Evolutionary conservation across 164 flowering plant species (phyloP).

Genomic region (Malania oleifera): DNA sequence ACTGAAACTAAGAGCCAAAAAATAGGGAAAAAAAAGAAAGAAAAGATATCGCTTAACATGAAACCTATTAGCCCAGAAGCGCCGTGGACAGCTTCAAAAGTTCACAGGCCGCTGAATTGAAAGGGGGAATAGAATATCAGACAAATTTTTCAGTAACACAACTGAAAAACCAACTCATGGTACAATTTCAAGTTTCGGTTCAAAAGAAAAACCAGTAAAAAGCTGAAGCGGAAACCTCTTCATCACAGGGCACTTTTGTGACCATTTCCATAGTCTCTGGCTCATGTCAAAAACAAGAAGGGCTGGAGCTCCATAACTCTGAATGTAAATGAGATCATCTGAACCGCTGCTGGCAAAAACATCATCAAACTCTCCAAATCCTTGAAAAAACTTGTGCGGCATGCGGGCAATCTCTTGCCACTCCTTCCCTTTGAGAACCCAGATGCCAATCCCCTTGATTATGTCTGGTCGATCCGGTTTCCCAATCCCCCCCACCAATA

Average conservation of each 20-base stretch:
- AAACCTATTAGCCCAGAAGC: too few species aligned
- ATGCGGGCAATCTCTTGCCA: conserved; percentile 80
- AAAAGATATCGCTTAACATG: too few species aligned
- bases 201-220: conserved; percentile 89
- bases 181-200: conserved; percentile 71
- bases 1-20: neutral
- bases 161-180: conserved; percentile 32
- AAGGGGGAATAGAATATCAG: neutral
- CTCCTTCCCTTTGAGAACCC: conserved; percentile 60
- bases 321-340: conserved; percentile 73
- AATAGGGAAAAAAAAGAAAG: neutral
- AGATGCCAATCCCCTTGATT: conserved; percentile 87
- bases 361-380: conserved; percentile 92
- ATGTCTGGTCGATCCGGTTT: conserved; percentile 72
- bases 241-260: conserved; percentile 78
- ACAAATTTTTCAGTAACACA: conserved; percentile 4
- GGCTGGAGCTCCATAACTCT: conserved; percentile 81
- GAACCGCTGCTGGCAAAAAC: conserved; percentile 83
- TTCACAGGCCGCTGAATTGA: too few species aligned
- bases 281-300: conserved; percentile 71
- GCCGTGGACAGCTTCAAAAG: too few species aligned
- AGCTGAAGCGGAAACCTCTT: conserved; percentile 90
- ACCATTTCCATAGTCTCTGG: conserved; percentile 79
- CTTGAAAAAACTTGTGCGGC: conserved; percentile 89
- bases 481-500: conserved; percentile 98